phyloP scores from a whole-genome alignment of 2,329 filamentous ascomycete genomes.

The Calonectria honghensis region DNA sequence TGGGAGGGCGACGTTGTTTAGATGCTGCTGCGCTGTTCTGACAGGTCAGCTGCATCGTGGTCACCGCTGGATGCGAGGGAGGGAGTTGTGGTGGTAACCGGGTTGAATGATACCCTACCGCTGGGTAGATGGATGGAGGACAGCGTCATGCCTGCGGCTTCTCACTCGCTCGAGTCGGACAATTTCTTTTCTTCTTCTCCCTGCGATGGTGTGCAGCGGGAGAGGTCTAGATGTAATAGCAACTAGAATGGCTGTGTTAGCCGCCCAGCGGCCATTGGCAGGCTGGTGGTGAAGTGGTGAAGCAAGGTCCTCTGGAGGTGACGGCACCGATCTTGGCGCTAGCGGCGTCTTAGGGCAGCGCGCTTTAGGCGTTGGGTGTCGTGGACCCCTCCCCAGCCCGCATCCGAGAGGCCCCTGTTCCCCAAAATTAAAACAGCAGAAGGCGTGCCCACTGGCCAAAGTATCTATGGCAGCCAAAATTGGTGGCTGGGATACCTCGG shows the following conservation, averaged over 20 bases:
- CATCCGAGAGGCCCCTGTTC: constrained; percentile 54
- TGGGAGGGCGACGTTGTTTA: constrained; percentile 21
- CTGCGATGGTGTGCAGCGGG: constrained; percentile 23
- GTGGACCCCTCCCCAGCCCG: constrained; percentile 45
- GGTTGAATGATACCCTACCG: constrained; percentile 29
- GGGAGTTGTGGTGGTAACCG: constrained; percentile 26
- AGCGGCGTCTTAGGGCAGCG: constrained; percentile 30
- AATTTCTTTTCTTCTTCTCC: constrained; percentile 27
- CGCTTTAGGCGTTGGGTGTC: constrained; percentile 30
- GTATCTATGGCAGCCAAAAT: constrained; percentile 42
- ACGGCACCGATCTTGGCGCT: constrained; percentile 42
- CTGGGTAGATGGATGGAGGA: constrained; percentile 21
- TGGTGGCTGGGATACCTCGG: constrained; percentile 40
- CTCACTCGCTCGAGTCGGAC: constrained; percentile 19
- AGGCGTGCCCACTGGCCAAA: constrained; percentile 37
- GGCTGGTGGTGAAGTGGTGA: constrained; percentile 8
- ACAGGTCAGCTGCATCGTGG: constrained; percentile 30
- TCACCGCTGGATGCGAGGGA: constrained; percentile 32
- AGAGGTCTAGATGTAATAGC: constrained; percentile 14
- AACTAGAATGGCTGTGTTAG: constrained; percentile 5
- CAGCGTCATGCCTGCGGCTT: background rate
- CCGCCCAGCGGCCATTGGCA: constrained; percentile 8
- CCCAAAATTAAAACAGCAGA: constrained; percentile 56
- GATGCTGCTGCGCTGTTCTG: constrained; percentile 9
- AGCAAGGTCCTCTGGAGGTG: constrained; percentile 43